Conservation (phyloP, 140 eudicot genomes). For the Oenanthe javanica region DNA sequence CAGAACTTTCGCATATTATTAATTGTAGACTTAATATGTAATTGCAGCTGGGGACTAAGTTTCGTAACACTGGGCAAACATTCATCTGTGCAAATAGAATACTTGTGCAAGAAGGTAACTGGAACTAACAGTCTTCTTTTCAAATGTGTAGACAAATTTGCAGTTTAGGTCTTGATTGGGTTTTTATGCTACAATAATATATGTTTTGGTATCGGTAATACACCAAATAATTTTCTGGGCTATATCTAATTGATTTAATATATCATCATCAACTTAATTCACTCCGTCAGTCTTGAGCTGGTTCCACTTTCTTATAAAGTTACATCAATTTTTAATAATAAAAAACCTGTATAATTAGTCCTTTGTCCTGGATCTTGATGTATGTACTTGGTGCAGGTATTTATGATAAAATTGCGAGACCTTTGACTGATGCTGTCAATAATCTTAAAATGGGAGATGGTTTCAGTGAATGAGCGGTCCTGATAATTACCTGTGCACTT, state of each 20-base stretch:
- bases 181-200: not conserved
- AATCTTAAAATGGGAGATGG: slow-evolving; percentile 88
- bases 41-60: slow-evolving; percentile 71
- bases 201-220: not conserved
- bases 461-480: slow-evolving; percentile 65
- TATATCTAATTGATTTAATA: not conserved
- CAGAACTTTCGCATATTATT: not conserved
- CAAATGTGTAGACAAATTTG: not conserved
- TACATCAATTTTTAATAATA: not conserved
- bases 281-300: not conserved
- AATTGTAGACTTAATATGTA: slow-evolving; percentile 18
- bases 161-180: not conserved
- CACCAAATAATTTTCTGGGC: not conserved
- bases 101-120: slow-evolving; percentile 88
- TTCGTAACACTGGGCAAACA: slow-evolving; percentile 84
- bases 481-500: slow-evolving; percentile 36
- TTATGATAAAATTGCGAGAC: slow-evolving; percentile 61
- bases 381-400: slow-evolving; percentile 48
- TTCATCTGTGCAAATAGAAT: slow-evolving; percentile 80
- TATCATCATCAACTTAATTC: not conserved
- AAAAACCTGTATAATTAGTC: not conserved
- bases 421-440: slow-evolving; percentile 61
- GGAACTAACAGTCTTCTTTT: not conserved
- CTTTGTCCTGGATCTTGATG: not conserved
- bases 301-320: not conserved